A percentile compares a stretch with the other conserved stretches of the same genome.
These are phyloP conservation scores for Mycena kentingensis DNA, from an alignment of 768 basidiomycete genomes.

Conservation along the genomic window DNA sequence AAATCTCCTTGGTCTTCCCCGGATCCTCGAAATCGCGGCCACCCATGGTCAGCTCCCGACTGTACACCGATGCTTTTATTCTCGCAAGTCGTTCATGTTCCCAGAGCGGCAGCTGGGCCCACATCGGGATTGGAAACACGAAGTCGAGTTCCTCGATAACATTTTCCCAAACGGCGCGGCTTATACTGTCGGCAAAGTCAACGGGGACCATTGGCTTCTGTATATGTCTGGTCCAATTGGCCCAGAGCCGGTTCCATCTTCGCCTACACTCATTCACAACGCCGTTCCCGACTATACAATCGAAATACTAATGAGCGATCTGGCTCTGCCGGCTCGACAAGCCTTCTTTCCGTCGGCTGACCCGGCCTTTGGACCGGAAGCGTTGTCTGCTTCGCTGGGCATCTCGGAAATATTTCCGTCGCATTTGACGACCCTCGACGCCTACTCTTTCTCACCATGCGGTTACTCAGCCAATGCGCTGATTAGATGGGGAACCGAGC, in stretches of 20 bases:
- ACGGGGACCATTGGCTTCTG: slow-evolving; percentile 97
- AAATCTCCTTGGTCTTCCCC: slow-evolving; percentile 91
- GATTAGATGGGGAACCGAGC: slow-evolving; percentile 58
- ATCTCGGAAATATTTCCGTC: slow-evolving; percentile 82
- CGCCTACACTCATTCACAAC: slow-evolving; percentile 15
- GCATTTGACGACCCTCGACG: slow-evolving; percentile 81
- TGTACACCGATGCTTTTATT: slow-evolving; percentile 95
- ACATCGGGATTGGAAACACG: slow-evolving; percentile 91
- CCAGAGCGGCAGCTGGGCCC: slow-evolving; percentile 93
- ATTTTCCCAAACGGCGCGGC: slow-evolving; percentile 89
- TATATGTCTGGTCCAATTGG: slow-evolving; percentile 76
- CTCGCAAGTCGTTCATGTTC: slow-evolving; percentile 98
- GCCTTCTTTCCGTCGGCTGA: slow-evolving; percentile 65
- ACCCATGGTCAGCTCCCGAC: slow-evolving; percentile 62
- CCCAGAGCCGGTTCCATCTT: slow-evolving; percentile 21
- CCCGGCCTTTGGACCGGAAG: slow-evolving; percentile 44
- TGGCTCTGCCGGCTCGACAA: slow-evolving; percentile 71
- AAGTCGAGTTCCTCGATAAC: slow-evolving; percentile 88
- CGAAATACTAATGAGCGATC: slow-evolving; percentile 96
- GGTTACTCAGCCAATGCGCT: slow-evolving; percentile 96
- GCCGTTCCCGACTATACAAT: slow-evolving; percentile 82
- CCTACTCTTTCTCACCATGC: slow-evolving; percentile 92
- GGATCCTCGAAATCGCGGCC: slow-evolving; percentile 91
- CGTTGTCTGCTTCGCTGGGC: slow-evolving; percentile 70
- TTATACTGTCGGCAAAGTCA: slow-evolving; percentile 96